Evolutionary conservation across 2,329 filamentous ascomycete genomes (phyloP).

Genomic region (Trichoderma koningii): DNA sequence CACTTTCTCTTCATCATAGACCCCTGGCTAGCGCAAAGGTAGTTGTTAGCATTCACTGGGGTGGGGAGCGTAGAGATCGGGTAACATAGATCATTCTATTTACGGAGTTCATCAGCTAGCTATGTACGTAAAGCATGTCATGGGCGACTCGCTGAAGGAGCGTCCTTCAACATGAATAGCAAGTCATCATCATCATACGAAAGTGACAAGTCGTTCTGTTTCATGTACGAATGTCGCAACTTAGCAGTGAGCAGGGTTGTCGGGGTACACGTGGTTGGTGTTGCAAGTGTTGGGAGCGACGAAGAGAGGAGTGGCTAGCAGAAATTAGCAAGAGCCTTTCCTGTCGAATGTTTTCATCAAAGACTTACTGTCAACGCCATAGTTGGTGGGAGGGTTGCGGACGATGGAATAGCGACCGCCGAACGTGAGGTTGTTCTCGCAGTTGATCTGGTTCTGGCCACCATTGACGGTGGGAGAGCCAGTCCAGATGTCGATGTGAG

Average conservation of each 20-base stretch:
- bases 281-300: slow-evolving; percentile 32
- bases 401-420: slow-evolving; percentile 31
- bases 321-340: background rate
- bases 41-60: background rate
- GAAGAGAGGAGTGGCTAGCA: slow-evolving; percentile 30
- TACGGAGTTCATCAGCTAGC: slow-evolving; percentile 7
- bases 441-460: slow-evolving; percentile 32
- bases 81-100: background rate
- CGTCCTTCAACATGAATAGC: background rate
- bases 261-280: slow-evolving; percentile 31
- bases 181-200: slow-evolving; percentile 11
- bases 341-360: background rate
- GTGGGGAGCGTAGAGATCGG: background rate
- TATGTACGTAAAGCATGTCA: slow-evolving; percentile 17
- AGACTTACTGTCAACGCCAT: slow-evolving; percentile 31
- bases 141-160: background rate
- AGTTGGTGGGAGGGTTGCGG: slow-evolving; percentile 32
- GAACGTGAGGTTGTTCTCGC: slow-evolving; percentile 31
- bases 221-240: background rate
- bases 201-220: background rate
- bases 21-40: background rate
- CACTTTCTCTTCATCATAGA: background rate
- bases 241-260: slow-evolving; percentile 32
- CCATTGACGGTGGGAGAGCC: slow-evolving; percentile 29
- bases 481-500: slow-evolving; percentile 33